phyloP scores from a whole-genome alignment of 2,329 filamentous ascomycete genomes.

The Chalaropsis thielavioides region DNA sequence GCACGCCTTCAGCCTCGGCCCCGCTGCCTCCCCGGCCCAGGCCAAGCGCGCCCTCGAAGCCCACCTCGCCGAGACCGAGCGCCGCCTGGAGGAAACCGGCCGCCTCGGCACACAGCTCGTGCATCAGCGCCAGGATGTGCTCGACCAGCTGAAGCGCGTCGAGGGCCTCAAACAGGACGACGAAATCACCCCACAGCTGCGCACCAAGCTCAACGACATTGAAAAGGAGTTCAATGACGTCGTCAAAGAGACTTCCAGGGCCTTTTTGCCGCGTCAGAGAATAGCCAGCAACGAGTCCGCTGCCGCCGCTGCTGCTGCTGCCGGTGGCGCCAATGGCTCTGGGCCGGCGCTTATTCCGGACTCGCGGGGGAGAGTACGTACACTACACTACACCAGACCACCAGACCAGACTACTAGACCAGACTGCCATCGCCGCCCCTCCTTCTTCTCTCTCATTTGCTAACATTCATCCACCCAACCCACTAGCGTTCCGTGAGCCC shows the following conservation, averaged over 20 bases:
- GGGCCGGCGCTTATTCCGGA: constrained; percentile 41
- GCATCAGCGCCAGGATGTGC: constrained; percentile 70
- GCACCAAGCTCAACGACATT: constrained; percentile 67
- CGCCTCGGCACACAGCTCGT: constrained; percentile 78
- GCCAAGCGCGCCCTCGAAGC: constrained; percentile 80
- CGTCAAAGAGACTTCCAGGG: constrained; percentile 73
- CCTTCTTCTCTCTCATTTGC: no score
- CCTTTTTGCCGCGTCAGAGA: constrained; percentile 73
- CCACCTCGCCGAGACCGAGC: constrained; percentile 83
- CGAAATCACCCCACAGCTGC: constrained; percentile 70
- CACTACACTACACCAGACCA: no score
- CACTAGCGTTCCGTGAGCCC: constrained; percentile 53
- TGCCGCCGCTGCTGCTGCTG: background rate
- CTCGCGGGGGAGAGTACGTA: constrained; percentile 35
- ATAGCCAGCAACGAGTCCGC: constrained; percentile 53
- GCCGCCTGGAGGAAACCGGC: constrained; percentile 79
- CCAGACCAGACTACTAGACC: no score
- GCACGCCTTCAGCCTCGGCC: constrained; percentile 62
- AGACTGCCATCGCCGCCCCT: no score
- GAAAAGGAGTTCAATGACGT: constrained; percentile 94
- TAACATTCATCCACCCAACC: background rate
- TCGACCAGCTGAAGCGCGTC: constrained; percentile 69
- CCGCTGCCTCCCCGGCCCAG: constrained; percentile 66
- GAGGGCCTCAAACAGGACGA: constrained; percentile 61
- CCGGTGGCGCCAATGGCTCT: constrained; percentile 18